phyloP scores from a whole-genome alignment of 176 grass and related monocot species.

The Pontederia paniculata region DNA sequence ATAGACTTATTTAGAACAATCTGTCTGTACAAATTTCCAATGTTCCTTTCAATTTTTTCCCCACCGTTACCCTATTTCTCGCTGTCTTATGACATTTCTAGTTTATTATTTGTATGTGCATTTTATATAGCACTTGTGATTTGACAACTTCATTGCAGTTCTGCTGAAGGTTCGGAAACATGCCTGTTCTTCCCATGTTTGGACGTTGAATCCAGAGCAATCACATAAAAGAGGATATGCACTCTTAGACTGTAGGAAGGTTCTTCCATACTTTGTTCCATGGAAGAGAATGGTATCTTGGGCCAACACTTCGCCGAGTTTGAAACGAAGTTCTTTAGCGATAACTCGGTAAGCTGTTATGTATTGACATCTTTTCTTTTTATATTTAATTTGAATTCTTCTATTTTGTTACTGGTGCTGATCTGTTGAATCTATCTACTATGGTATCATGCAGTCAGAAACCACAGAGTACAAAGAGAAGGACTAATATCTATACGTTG shows the following conservation, averaged over 20 bases:
- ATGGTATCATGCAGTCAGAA: slow-evolving; percentile 30
- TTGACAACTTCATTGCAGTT: slow-evolving; percentile 41
- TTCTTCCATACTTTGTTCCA: slow-evolving; percentile 71
- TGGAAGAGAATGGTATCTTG: slow-evolving; percentile 77
- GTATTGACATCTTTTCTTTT: not conserved
- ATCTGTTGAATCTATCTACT: slow-evolving; percentile 11
- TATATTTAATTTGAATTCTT: not conserved
- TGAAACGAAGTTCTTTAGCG: slow-evolving; percentile 33
- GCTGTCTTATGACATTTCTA: not conserved
- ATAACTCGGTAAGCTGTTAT: slow-evolving; percentile 53
- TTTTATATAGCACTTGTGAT: slow-evolving; percentile 22
- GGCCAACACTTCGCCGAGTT: slow-evolving; percentile 28
- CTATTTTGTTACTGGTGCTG: slow-evolving; percentile 11
- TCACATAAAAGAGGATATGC: slow-evolving; percentile 35
- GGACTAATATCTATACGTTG: slow-evolving; percentile 53
- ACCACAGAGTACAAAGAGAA: slow-evolving; percentile 65
- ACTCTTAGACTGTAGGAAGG: slow-evolving; percentile 28
- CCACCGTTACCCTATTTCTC: too few relatives aligned
- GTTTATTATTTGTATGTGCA: not conserved
- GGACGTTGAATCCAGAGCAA: slow-evolving; percentile 60
- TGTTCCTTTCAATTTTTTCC: slow-evolving; percentile 2
- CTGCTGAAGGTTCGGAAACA: slow-evolving; percentile 35
- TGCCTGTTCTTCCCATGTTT: slow-evolving; percentile 53
- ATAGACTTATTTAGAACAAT: slow-evolving; percentile 4
- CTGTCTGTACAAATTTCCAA: too few relatives aligned